Conservation (phyloP, 2,329 filamentous ascomycete genomes). For the Colletotrichum zoysiae region DNA sequence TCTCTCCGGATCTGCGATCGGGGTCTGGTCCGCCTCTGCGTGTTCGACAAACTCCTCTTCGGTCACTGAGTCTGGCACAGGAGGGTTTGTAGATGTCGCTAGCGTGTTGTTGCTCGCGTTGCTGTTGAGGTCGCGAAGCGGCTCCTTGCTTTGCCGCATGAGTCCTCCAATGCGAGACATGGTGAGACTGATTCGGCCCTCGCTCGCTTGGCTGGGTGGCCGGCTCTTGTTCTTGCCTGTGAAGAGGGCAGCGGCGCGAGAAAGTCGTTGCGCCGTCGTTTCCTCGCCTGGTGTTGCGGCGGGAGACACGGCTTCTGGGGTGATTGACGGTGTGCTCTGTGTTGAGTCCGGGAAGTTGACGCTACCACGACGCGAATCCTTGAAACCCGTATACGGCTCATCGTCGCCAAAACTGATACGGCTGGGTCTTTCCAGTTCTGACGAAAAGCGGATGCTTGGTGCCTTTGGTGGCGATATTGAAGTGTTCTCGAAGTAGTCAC, state of each 20-base stretch:
- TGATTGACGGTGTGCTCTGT: constrained; percentile 53
- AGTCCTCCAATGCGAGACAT: constrained; percentile 68
- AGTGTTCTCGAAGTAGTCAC: constrained; percentile 61
- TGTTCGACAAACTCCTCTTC: constrained; percentile 43
- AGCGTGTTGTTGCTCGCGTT: constrained; percentile 39
- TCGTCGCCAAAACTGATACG: constrained; percentile 63
- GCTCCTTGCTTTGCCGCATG: constrained; percentile 65
- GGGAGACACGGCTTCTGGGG: constrained; percentile 53
- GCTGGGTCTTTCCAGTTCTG: constrained; percentile 63
- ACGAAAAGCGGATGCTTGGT: constrained; percentile 67
- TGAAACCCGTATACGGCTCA: constrained; percentile 49
- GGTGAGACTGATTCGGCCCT: constrained; percentile 68
- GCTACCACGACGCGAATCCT: constrained; percentile 64
- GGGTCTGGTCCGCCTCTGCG: constrained; percentile 15
- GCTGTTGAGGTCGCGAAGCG: constrained; percentile 50
- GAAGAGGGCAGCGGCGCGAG: constrained; percentile 69
- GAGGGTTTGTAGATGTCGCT: constrained; percentile 28
- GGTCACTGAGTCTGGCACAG: constrained; percentile 35
- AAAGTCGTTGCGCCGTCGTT: constrained; percentile 65
- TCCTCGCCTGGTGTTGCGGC: constrained; percentile 63
- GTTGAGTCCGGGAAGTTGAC: constrained; percentile 62
- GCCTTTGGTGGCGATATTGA: constrained; percentile 53
- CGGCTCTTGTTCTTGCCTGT: constrained; percentile 64
- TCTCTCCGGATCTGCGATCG: constrained; percentile 23
- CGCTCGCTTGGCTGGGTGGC: constrained; percentile 69